Conservation (phyloP, 2,329 filamentous ascomycete genomes). For the Ophiostoma pallidulum region DNA sequence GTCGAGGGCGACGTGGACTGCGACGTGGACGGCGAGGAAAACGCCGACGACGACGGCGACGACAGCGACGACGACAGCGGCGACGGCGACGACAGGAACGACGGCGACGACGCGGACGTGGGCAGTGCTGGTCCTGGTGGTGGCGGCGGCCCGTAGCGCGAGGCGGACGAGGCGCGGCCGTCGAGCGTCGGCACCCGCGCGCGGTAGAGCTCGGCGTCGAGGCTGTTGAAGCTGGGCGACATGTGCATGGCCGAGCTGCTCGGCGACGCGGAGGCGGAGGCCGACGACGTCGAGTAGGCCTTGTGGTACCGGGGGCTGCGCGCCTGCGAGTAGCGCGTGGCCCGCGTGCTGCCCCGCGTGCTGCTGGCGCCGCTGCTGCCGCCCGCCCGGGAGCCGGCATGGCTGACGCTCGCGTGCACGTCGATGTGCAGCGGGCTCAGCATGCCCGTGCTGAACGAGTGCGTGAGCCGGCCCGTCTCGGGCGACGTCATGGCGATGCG, state of each 20-base stretch:
- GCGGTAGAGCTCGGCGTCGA: constrained; percentile 13
- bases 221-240: constrained; percentile 16
- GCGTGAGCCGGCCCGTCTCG: neutral
- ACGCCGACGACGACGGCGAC: neutral
- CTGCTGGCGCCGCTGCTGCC: neutral
- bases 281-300: too few species aligned
- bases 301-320: constrained; percentile 13
- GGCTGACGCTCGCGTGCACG: constrained; percentile 6
- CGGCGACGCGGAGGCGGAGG: too few species aligned
- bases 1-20: neutral
- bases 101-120: neutral
- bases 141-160: neutral
- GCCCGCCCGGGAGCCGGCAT: constrained; percentile 1
- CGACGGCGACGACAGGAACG: too few species aligned
- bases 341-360: neutral
- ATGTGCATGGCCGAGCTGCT: constrained; percentile 9
- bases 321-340: neutral
- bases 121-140: neutral
- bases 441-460: constrained; percentile 2
- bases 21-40: constrained; percentile 1
- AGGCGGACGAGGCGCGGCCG: neutral
- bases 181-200: neutral
- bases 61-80: neutral
- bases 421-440: constrained; percentile 14
- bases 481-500: constrained; percentile 33